A percentile compares a stretch with the other conserved stretches of the same genome.
Evolutionary conservation across 176 grass and related monocot genomes (phyloP).

Genomic region (Juncus inflexus): DNA sequence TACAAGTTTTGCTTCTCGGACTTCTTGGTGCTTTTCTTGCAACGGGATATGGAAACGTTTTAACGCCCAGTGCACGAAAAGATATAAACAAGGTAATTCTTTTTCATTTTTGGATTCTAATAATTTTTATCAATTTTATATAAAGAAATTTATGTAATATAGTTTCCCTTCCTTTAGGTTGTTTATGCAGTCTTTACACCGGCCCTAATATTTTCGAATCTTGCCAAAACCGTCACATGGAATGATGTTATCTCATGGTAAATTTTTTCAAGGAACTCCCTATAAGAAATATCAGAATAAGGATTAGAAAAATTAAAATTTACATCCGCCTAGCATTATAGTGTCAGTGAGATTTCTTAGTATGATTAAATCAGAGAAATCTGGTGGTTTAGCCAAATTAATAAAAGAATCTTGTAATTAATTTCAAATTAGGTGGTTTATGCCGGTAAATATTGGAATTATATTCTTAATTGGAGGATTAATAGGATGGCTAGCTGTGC

Average conservation of each 20-base stretch:
- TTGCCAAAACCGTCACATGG: constrained; percentile 54
- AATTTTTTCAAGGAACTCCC: not conserved
- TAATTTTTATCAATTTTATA: no score
- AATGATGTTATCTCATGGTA: constrained; percentile 58
- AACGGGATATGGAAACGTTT: constrained; percentile 25
- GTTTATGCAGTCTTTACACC: constrained; percentile 70
- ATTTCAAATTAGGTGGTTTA: constrained; percentile 56
- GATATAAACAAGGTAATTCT: constrained; percentile 54
- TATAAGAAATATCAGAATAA: not conserved
- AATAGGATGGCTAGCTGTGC: constrained; percentile 50
- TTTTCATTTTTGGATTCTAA: not conserved
- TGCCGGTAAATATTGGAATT: constrained; percentile 67
- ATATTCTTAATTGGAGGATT: constrained; percentile 50
- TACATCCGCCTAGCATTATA: no score
- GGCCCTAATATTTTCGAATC: constrained; percentile 58
- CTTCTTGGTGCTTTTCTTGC: constrained; percentile 52
- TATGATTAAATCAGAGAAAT: no score
- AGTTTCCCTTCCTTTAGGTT: constrained; percentile 16
- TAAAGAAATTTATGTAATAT: not conserved
- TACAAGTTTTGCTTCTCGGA: constrained; percentile 55
- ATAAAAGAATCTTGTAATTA: no score
- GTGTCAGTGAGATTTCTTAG: no score
- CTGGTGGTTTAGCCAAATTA: no score
- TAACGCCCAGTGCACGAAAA: constrained; percentile 29
- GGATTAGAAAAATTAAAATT: no score